Evolutionary conservation across 2,329 filamentous ascomycete genomes (phyloP).

Genomic region (Diaporthe ampelina): DNA sequence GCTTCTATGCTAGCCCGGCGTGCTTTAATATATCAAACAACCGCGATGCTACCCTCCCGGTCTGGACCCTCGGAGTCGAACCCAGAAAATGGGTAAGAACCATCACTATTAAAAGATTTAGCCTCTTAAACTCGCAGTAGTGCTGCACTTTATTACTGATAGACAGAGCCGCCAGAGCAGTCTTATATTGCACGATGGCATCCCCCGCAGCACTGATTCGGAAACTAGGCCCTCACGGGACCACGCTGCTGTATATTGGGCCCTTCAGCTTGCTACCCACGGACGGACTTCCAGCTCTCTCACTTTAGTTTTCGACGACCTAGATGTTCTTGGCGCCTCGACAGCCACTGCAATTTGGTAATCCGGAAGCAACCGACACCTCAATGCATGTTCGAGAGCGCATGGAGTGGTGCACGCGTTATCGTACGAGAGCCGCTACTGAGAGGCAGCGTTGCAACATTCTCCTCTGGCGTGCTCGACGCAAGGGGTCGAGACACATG

Average conservation of each 20-base stretch:
- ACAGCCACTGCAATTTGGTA: neutral
- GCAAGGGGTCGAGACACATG: neutral
- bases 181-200: slow-evolving; percentile 33
- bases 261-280: slow-evolving; percentile 32
- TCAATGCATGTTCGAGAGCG: neutral
- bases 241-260: slow-evolving; percentile 25
- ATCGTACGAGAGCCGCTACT: slow-evolving; percentile 26
- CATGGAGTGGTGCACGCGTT: slow-evolving; percentile 3
- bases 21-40: slow-evolving; percentile 30
- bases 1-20: slow-evolving; percentile 18
- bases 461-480: neutral
- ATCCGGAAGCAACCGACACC: slow-evolving; percentile 1
- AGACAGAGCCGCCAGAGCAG: slow-evolving; percentile 32
- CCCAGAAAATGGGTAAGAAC: slow-evolving; percentile 30
- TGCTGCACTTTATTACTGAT: slow-evolving; percentile 9
- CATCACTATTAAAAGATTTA: slow-evolving; percentile 34
- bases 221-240: slow-evolving; percentile 27
- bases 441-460: neutral
- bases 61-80: slow-evolving; percentile 21
- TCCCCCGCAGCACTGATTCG: slow-evolving; percentile 32
- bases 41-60: slow-evolving; percentile 26
- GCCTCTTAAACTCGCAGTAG: slow-evolving; percentile 28
- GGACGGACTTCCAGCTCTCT: slow-evolving; percentile 11
- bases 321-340: slow-evolving; percentile 20
- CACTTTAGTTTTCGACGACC: slow-evolving; percentile 28